Evolutionary conservation across 176 grass and related monocot genomes (phyloP).

Genomic region (Phragmites australis): DNA sequence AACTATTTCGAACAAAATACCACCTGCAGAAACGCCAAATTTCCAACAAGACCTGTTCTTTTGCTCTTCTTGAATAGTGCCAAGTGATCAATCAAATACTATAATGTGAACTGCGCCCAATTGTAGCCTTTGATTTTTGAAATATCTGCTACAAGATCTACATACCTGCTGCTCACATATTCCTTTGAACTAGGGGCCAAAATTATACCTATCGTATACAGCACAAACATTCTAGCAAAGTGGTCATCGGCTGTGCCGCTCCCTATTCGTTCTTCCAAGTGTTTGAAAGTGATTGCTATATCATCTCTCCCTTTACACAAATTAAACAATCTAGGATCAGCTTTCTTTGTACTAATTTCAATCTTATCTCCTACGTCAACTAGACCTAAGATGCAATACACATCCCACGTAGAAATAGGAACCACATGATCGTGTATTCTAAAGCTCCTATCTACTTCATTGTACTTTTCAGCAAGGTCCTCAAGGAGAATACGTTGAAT

Average conservation of each 20-base stretch:
- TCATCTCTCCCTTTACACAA: neutral
- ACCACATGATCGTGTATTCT: neutral
- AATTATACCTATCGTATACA: neutral
- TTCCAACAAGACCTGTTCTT: neutral
- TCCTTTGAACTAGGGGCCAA: neutral
- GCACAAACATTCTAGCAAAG: neutral
- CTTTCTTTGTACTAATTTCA: neutral
- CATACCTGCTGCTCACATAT: neutral
- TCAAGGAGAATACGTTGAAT: neutral
- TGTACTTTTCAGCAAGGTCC: neutral
- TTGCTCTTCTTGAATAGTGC: neutral
- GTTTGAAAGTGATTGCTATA: neutral
- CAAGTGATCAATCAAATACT: neutral
- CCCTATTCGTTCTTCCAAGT: neutral
- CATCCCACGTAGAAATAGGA: neutral
- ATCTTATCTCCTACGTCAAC: neutral
- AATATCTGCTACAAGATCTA: neutral
- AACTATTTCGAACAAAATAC: neutral
- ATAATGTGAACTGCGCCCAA: neutral
- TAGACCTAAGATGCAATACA: neutral
- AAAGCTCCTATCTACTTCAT: neutral
- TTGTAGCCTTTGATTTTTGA: neutral
- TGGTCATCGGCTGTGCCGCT: neutral
- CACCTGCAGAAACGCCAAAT: conserved; percentile 1
- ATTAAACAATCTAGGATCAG: neutral